phyloP scores from a whole-genome alignment of 164 flowering plant species.

The Annona squamosa region DNA sequence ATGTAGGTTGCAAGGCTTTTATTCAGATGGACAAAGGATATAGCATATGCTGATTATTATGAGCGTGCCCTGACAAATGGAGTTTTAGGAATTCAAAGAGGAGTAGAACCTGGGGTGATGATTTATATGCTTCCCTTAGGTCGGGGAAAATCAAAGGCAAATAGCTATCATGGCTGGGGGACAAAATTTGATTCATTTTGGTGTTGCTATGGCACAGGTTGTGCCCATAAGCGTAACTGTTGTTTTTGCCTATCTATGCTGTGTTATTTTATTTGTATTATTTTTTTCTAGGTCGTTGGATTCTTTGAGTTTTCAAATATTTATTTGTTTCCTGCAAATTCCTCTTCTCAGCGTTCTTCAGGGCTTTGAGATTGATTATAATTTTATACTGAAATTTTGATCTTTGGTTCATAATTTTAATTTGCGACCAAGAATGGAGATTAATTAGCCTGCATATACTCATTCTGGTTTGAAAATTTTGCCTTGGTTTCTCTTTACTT shows the following conservation, averaged over 20 bases:
- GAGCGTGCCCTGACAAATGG: slow-evolving; percentile 90
- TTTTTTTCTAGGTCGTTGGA: neutral
- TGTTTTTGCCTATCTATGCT: neutral
- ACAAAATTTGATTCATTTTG: slow-evolving; percentile 58
- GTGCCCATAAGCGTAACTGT: slow-evolving; percentile 18
- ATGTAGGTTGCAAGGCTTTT: slow-evolving; percentile 73
- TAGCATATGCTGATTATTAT: slow-evolving; percentile 85
- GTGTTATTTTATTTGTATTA: too few species aligned
- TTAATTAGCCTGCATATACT: neutral
- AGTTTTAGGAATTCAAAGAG: slow-evolving; percentile 79
- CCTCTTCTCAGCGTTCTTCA: neutral
- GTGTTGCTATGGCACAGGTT: slow-evolving; percentile 99
- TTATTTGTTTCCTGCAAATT: neutral
- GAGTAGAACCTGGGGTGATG: slow-evolving; percentile 80
- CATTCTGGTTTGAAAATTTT: neutral
- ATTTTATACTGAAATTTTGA: neutral
- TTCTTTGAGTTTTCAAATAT: too few species aligned
- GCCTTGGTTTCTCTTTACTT: neutral
- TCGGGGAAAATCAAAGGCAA: slow-evolving; percentile 67
- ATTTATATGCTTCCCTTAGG: slow-evolving; percentile 89
- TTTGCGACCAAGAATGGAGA: neutral
- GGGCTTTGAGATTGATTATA: too few species aligned
- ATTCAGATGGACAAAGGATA: slow-evolving; percentile 88
- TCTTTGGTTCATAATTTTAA: too few species aligned
- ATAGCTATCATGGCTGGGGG: slow-evolving; percentile 81